These are phyloP conservation scores for Mucor ambiguus DNA, from an alignment of 371 early-diverging fungal species.

Conservation along the genomic window DNA sequence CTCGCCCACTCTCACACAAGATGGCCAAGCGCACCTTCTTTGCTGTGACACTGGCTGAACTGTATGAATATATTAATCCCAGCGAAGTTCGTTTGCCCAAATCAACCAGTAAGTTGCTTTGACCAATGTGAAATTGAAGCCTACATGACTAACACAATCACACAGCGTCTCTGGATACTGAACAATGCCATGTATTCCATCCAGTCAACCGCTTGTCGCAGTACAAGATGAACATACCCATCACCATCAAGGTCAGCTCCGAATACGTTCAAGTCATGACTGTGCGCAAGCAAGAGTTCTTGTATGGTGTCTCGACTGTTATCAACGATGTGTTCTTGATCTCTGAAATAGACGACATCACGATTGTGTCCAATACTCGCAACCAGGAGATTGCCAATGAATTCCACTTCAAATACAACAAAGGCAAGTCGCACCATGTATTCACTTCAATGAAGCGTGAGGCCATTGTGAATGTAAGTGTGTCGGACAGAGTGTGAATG, in stretches of 20 bases:
- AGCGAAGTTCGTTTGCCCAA: constrained; percentile 80
- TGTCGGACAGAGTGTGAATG: neutral
- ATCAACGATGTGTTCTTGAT: constrained; percentile 89
- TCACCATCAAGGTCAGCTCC: constrained; percentile 79
- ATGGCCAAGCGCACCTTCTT: constrained; percentile 67
- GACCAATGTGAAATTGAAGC: neutral
- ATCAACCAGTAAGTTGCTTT: constrained; percentile 55
- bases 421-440: constrained; percentile 66
- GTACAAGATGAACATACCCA: constrained; percentile 68
- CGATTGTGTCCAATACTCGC: constrained; percentile 43
- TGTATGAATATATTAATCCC: constrained; percentile 71
- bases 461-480: constrained; percentile 62
- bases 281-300: constrained; percentile 64
- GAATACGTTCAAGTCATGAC: constrained; percentile 84
- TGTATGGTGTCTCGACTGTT: constrained; percentile 71
- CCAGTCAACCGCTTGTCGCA: constrained; percentile 70
- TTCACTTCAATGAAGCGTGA: constrained; percentile 82
- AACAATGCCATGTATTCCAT: constrained; percentile 62
- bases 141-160: neutral
- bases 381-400: constrained; percentile 69
- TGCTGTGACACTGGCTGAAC: constrained; percentile 66
- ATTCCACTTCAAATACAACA: constrained; percentile 79
- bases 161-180: constrained; percentile 69
- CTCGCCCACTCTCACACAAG: constrained; percentile 61
- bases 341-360: constrained; percentile 83